Conservation (phyloP, 495 filamentous ascomycete species). For the Lophium mytilinum region DNA sequence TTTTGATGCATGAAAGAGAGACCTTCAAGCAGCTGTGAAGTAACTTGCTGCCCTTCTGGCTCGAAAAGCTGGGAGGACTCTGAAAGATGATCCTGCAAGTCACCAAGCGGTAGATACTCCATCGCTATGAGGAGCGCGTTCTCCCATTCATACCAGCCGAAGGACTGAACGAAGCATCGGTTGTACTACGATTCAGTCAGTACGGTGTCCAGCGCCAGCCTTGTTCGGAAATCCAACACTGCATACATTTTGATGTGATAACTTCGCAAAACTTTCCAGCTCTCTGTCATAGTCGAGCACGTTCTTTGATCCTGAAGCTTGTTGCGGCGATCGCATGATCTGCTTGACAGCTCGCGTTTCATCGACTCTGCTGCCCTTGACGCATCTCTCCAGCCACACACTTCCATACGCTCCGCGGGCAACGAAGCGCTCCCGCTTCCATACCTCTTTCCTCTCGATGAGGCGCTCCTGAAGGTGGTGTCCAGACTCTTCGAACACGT, state of each 20-base stretch:
- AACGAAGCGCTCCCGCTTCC: slow-evolving; percentile 6
- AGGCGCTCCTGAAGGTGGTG: neutral
- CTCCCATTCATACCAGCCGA: slow-evolving; percentile 10
- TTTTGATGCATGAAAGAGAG: slow-evolving; percentile 10
- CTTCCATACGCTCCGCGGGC: slow-evolving; percentile 3
- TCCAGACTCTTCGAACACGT: slow-evolving; percentile 1
- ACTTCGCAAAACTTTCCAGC: slow-evolving; percentile 13
- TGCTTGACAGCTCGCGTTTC: slow-evolving; percentile 11
- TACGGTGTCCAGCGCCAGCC: neutral
- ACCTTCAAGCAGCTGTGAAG: slow-evolving; percentile 6
- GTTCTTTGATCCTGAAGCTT: neutral
- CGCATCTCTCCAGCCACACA: slow-evolving; percentile 11
- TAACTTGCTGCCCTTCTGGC: slow-evolving; percentile 5
- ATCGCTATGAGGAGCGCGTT: slow-evolving; percentile 6
- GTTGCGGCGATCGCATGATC: neutral
- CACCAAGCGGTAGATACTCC: slow-evolving; percentile 8
- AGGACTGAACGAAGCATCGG: slow-evolving; percentile 10
- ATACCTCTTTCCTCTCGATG: neutral
- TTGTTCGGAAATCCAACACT: too few relatives aligned
- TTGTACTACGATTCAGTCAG: slow-evolving; percentile 4
- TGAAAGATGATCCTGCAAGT: slow-evolving; percentile 6
- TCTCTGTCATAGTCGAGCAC: neutral
- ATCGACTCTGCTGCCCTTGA: neutral
- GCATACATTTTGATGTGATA: slow-evolving; percentile 4
- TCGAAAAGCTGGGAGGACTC: neutral